A percentile compares a stretch with the other conserved stretches of the same genome.
phyloP scores from a whole-genome alignment of 441 rosid species.

The Macaranga tanarius region DNA sequence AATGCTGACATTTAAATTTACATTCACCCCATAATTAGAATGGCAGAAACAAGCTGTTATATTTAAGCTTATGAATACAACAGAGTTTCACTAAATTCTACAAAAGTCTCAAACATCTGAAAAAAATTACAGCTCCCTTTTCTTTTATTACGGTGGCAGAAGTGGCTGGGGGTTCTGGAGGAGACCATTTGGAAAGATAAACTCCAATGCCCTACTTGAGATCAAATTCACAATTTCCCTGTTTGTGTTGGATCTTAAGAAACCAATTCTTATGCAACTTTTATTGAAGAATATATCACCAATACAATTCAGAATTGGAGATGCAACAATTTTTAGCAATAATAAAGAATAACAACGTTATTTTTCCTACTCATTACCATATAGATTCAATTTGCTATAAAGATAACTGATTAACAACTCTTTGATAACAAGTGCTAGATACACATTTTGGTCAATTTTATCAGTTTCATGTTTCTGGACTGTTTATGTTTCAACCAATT shows the following conservation, averaged over 20 bases:
- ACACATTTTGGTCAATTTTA: not conserved
- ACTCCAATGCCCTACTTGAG: not conserved
- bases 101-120: not conserved
- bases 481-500: not conserved
- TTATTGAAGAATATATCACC: not conserved
- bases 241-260: not conserved
- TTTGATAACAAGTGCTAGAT: not conserved
- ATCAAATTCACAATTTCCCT: not conserved
- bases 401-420: not conserved
- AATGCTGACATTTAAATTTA: not conserved
- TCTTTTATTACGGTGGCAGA: not conserved
- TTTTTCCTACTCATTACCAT: not conserved
- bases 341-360: not conserved
- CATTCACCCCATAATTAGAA: not conserved
- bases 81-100: not conserved
- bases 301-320: not conserved
- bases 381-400: not conserved
- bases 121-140: not conserved
- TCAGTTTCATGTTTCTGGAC: not conserved
- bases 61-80: not conserved
- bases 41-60: not conserved
- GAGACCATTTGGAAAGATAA: not conserved
- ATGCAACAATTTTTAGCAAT: not conserved
- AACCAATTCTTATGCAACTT: conserved; percentile 5
- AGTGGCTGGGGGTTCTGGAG: not conserved